Conservation (phyloP, 1,284 basidiomycete genomes). For the Ganoderma multipileum region DNA sequence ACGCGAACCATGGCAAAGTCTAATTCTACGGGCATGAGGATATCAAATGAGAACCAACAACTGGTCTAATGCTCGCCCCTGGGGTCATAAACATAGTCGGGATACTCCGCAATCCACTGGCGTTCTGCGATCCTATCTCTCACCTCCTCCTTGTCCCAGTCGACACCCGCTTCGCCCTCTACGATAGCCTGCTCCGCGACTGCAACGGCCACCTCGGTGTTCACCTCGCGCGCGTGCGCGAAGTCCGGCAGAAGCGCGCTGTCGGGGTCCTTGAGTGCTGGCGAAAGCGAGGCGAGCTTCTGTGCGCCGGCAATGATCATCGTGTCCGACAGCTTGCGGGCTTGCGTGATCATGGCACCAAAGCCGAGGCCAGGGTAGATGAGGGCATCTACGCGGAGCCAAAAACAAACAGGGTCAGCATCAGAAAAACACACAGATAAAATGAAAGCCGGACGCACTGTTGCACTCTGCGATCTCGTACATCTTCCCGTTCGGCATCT, state of each 20-base stretch:
- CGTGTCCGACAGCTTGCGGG: conserved; percentile 68
- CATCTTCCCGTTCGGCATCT: conserved; percentile 69
- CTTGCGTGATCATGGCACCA: conserved; percentile 70
- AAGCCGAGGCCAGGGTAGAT: conserved; percentile 84
- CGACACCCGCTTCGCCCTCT: conserved; percentile 65
- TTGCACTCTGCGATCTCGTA: conserved; percentile 75
- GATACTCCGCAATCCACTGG: conserved; percentile 67
- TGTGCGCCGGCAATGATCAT: conserved; percentile 81
- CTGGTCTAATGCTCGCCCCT: conserved; percentile 17
- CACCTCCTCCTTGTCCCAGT: conserved; percentile 57
- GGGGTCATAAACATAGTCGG: conserved; percentile 63
- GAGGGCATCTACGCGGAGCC: conserved; percentile 59
- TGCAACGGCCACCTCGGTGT: conserved; percentile 77
- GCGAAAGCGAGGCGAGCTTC: conserved; percentile 75
- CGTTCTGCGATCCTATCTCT: conserved; percentile 55
- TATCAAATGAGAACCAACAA: background rate
- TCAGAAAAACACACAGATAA: background rate
- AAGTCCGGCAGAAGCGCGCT: conserved; percentile 75
- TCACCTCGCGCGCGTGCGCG: conserved; percentile 66
- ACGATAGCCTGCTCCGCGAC: conserved; percentile 76
- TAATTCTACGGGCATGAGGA: background rate
- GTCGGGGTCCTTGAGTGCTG: conserved; percentile 69
- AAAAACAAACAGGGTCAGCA: background rate
- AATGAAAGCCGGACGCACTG: conserved; percentile 46
- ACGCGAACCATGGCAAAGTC: background rate